Base-by-base conservation (phyloP, 1,284 basidiomycete species). In the Malassezia obtusa region DNA sequence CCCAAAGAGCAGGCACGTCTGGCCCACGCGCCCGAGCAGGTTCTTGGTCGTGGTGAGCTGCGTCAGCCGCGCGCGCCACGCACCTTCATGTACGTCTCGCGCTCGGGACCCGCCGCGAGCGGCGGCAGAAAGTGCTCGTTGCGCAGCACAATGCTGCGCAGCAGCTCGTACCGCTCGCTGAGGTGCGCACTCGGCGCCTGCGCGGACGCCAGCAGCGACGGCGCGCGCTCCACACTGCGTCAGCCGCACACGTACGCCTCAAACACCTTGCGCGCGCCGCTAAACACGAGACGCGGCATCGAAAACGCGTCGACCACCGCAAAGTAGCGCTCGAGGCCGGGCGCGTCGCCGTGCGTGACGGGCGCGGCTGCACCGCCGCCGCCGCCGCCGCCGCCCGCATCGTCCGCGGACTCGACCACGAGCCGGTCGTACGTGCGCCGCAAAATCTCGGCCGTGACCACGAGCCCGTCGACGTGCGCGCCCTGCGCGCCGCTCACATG, bases 1-100 rank as follows among this genome's bases (percentile, higher is more conserved):
- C 14, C 94, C 94, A 44, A 98, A 84, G 3, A 99, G 80, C 39
- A 98, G 77, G 75, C 98, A 99, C 14, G 89, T 82, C 51, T 91
- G 83, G 8, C 88, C 87, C 21, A 87, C 83, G 49, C 94, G 81
- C 7, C 94, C 94, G 1, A 98, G 80, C 9, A 99, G 79, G 70
- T 99, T 92, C 74, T 95, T 94, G 5, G 89, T 98, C 2, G 92
- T 92, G 61, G 86, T 90, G 21, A 99, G 78, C 88, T 67, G 67
- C 64, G 68, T 66, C 35, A 64, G 65, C 14, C 52, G 45, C n/a
- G 60, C 58, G 0, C 58, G 48, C 14, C 51, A 46, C 8, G 36
- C 14, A 15, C 14, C 26, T 67, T 71, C 65, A 72, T 64, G 37
- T 62, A 68, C 11, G 54, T 48, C 15, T 59, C 59, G 1, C 59